These are phyloP conservation scores for Trichoderma sp. DNA, from an alignment of 2,329 filamentous ascomycete species.

Conservation along the genomic window DNA sequence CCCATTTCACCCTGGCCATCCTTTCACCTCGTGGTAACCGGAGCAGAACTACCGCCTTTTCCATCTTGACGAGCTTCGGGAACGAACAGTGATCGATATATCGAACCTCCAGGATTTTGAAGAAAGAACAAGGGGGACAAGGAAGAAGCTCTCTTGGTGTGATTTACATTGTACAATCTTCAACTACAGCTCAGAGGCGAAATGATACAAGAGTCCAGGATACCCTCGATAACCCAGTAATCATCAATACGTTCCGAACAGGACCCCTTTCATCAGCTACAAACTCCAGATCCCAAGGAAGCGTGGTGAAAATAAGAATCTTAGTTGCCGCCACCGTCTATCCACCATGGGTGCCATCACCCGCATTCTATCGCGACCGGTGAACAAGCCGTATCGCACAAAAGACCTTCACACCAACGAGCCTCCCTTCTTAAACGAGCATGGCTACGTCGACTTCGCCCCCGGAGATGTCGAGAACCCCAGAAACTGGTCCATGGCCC, in stretches of 20 bases:
- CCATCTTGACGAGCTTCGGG: background rate
- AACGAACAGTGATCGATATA: background rate
- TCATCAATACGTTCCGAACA: background rate
- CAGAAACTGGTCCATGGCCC: conserved; percentile 43
- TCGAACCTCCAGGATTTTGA: background rate
- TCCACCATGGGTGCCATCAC: conserved; percentile 17
- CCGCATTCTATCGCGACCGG: conserved; percentile 48
- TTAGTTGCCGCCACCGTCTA: background rate
- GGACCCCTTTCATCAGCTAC: background rate
- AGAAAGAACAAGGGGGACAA: background rate
- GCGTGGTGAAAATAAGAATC: background rate
- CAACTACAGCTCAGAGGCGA: background rate
- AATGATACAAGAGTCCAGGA: background rate
- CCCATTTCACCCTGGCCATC: background rate
- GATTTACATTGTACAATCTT: background rate
- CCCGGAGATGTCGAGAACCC: conserved; percentile 51
- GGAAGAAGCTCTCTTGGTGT: background rate
- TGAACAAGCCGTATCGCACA: conserved; percentile 51
- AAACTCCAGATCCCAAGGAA: background rate
- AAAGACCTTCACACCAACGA: conserved; percentile 27
- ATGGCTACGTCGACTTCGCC: conserved; percentile 51
- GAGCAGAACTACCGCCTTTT: background rate
- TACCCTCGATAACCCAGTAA: background rate
- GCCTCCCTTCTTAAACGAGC: conserved; percentile 44
- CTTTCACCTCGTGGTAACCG: background rate